Conservation (phyloP, 305 asterid species). For the Fraxinus latifolia region DNA sequence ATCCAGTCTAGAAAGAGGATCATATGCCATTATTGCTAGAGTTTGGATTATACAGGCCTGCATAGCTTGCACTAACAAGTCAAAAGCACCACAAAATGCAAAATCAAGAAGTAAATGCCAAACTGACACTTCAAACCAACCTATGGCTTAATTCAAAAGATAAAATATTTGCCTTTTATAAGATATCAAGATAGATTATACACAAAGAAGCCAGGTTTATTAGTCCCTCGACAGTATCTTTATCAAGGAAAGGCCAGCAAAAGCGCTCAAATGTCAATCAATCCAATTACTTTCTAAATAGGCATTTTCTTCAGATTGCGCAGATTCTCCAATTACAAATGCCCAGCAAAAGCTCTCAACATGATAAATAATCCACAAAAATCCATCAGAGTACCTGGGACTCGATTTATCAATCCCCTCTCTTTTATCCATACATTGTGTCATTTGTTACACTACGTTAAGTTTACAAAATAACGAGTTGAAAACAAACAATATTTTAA, state of each 20-base stretch:
- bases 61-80: slow-evolving; percentile 15
- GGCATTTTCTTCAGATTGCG: background rate
- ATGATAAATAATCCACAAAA: background rate
- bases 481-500: slow-evolving; percentile 10
- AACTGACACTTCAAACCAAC: background rate
- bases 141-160: slow-evolving; percentile 1
- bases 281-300: slow-evolving; percentile 17
- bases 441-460: background rate
- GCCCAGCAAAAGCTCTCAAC: slow-evolving; percentile 9
- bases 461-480: background rate
- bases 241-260: slow-evolving; percentile 1
- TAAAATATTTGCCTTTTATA: background rate
- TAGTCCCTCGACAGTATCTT: slow-evolving; percentile 11
- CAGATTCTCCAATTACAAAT: background rate
- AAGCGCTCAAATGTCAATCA: slow-evolving; percentile 14
- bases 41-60: background rate
- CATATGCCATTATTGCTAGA: slow-evolving; percentile 14
- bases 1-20: slow-evolving; percentile 10
- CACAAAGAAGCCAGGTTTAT: background rate
- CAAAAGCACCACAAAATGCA: background rate
- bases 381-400: slow-evolving; percentile 4
- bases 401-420: background rate
- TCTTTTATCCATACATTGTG: background rate
- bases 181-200: background rate
- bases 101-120: slow-evolving; percentile 3